Evolutionary conservation across 768 basidiomycete genomes (phyloP).

Genomic region (Rhizopogon vulgaris): DNA sequence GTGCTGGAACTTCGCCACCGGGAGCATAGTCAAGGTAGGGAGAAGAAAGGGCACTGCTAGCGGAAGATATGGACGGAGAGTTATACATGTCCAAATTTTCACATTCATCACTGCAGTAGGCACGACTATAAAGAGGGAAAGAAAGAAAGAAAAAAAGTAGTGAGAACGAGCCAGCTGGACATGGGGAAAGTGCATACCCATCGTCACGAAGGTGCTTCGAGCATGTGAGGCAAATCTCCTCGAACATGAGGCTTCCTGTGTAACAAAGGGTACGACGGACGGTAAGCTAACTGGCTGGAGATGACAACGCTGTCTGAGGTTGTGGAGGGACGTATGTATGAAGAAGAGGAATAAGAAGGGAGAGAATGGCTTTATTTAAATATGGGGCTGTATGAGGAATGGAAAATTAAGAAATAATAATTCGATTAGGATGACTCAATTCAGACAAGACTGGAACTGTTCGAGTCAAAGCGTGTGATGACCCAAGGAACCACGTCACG

Average conservation of each 20-base stretch:
- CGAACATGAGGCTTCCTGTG: slow-evolving; percentile 50
- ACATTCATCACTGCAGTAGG: slow-evolving; percentile 70
- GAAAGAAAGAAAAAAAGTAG: slow-evolving; percentile 14
- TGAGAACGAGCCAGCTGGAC: neutral
- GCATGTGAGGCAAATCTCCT: slow-evolving; percentile 73
- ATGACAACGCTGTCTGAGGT: neutral
- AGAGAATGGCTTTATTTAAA: slow-evolving; percentile 27
- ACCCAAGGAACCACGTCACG: slow-evolving; percentile 3
- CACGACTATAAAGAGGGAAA: slow-evolving; percentile 35
- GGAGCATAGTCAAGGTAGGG: slow-evolving; percentile 49
- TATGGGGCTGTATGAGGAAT: slow-evolving; percentile 32
- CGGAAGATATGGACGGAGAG: slow-evolving; percentile 60
- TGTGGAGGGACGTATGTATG: slow-evolving; percentile 13
- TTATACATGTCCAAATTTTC: slow-evolving; percentile 50
- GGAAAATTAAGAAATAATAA: slow-evolving; percentile 29
- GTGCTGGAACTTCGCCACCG: slow-evolving; percentile 61
- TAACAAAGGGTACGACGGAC: slow-evolving; percentile 2
- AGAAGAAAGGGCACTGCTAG: slow-evolving; percentile 64
- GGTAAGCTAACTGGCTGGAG: neutral
- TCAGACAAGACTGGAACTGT: slow-evolving; percentile 18
- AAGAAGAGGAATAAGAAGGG: slow-evolving; percentile 16
- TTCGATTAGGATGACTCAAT: slow-evolving; percentile 27
- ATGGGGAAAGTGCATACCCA: slow-evolving; percentile 39
- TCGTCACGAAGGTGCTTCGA: slow-evolving; percentile 59
- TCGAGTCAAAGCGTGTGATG: slow-evolving; percentile 4